Conservation (phyloP, 257 asterid genomes). For the Scutellaria galericulata region DNA sequence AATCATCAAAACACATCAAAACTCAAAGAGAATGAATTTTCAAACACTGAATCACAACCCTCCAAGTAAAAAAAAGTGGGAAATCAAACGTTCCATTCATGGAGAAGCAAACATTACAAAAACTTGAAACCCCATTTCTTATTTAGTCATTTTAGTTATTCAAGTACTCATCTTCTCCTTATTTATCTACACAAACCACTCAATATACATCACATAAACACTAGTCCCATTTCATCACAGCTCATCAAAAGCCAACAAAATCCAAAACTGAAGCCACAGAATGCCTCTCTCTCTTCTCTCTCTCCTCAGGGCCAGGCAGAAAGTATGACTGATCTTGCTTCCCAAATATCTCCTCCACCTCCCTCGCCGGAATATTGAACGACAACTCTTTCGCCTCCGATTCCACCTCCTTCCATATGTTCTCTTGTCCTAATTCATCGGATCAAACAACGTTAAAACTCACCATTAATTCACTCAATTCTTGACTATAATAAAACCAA, state of each 20-base stretch:
- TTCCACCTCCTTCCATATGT: slow-evolving; percentile 44
- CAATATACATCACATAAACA: neutral
- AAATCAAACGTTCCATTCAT: no score
- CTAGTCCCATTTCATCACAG: neutral
- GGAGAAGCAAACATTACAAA: slow-evolving; percentile 18
- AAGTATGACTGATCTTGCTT: slow-evolving; percentile 44
- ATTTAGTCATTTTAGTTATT: neutral
- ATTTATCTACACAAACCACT: slow-evolving; percentile 35
- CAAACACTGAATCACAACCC: no score
- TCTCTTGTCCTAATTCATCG: slow-evolving; percentile 39
- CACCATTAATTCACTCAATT: no score
- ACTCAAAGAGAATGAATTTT: no score
- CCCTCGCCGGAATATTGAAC: slow-evolving; percentile 32
- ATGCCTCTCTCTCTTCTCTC: slow-evolving; percentile 30
- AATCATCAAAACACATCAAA: no score
- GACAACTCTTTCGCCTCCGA: slow-evolving; percentile 46
- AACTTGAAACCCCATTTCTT: neutral
- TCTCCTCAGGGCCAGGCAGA: slow-evolving; percentile 45
- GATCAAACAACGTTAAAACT: neutral
- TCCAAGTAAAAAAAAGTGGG: no score
- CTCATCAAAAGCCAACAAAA: slow-evolving; percentile 33
- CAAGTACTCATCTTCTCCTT: slow-evolving; percentile 17
- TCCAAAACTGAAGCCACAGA: slow-evolving; percentile 46
- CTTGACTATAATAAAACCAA: no score
- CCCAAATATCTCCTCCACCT: slow-evolving; percentile 39